These are phyloP conservation scores for Mycena floridula DNA, from an alignment of 768 basidiomycete species.

Conservation along the genomic window DNA sequence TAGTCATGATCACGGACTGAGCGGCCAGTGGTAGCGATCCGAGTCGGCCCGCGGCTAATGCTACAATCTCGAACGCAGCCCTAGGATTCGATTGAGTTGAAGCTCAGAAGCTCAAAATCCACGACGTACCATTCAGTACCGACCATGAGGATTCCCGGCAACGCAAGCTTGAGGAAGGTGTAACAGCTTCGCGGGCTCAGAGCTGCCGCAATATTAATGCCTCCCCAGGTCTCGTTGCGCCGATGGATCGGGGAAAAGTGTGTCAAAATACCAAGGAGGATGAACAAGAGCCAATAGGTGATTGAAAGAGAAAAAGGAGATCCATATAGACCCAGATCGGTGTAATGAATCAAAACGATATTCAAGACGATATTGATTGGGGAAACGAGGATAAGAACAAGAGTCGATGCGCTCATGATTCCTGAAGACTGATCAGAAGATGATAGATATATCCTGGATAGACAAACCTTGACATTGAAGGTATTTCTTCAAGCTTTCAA, in stretches of 20 bases:
- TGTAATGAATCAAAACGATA: slow-evolving; percentile 57
- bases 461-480: slow-evolving; percentile 66
- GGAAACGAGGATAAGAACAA: slow-evolving; percentile 53
- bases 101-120: not conserved
- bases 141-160: slow-evolving; percentile 78
- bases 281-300: slow-evolving; percentile 66
- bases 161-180: slow-evolving; percentile 55
- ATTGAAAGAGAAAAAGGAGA: slow-evolving; percentile 62
- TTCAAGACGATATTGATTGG: slow-evolving; percentile 63
- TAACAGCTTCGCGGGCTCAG: slow-evolving; percentile 45
- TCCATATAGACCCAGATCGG: slow-evolving; percentile 56
- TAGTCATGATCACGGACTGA: slow-evolving; percentile 76
- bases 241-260: slow-evolving; percentile 45
- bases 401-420: slow-evolving; percentile 68
- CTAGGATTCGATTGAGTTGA: slow-evolving; percentile 26
- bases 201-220: slow-evolving; percentile 38
- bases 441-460: not conserved
- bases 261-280: slow-evolving; percentile 44
- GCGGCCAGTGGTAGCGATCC: slow-evolving; percentile 65
- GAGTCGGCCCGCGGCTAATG: slow-evolving; percentile 67
- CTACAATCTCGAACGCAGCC: slow-evolving; percentile 81
- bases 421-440: slow-evolving; percentile 30
- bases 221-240: slow-evolving; percentile 60
- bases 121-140: slow-evolving; percentile 67
- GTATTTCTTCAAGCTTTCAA: slow-evolving; percentile 76